Conservation (phyloP, 345 rosid species). For the Camelina neglecta region DNA sequence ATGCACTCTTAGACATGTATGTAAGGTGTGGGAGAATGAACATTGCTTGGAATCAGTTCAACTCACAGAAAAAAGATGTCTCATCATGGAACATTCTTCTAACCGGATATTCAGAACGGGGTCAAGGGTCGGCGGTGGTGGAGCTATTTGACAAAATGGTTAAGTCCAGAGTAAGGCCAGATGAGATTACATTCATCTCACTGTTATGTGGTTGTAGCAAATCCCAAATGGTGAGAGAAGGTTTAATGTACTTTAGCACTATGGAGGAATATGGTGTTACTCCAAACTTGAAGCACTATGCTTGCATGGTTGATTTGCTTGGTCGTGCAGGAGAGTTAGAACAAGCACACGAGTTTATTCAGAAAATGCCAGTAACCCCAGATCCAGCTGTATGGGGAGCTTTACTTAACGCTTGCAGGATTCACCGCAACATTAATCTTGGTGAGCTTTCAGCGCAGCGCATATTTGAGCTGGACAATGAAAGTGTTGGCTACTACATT, state of each 20-base stretch:
- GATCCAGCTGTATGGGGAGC: conserved; percentile 94
- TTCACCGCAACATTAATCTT: conserved; percentile 56
- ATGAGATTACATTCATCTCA: conserved; percentile 75
- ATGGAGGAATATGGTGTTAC: conserved; percentile 64
- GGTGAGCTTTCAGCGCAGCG: conserved; percentile 69
- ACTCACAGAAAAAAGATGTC: conserved; percentile 56
- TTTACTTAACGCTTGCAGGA: conserved; percentile 73
- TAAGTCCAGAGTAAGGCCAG: conserved; percentile 60
- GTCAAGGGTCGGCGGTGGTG: conserved; percentile 63
- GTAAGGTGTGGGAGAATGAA: conserved; percentile 79
- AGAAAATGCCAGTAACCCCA: conserved; percentile 64
- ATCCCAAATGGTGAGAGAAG: conserved; percentile 74
- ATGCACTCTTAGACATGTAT: conserved; percentile 77
- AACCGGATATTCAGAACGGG: conserved; percentile 71
- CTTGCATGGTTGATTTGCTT: conserved; percentile 84
- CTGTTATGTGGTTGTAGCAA: conserved; percentile 79
- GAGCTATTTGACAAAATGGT: conserved; percentile 68
- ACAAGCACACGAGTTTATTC: conserved; percentile 66
- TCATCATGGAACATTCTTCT: conserved; percentile 87
- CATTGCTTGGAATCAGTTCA: conserved; percentile 66
- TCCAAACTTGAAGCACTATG: conserved; percentile 80
- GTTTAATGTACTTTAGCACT: conserved; percentile 59
- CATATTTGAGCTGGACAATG: conserved; percentile 63
- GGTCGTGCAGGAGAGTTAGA: conserved; percentile 75
- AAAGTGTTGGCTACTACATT: conserved; percentile 72